Conservation (phyloP, 345 rosid genomes). For the Gossypium herbaceum region DNA sequence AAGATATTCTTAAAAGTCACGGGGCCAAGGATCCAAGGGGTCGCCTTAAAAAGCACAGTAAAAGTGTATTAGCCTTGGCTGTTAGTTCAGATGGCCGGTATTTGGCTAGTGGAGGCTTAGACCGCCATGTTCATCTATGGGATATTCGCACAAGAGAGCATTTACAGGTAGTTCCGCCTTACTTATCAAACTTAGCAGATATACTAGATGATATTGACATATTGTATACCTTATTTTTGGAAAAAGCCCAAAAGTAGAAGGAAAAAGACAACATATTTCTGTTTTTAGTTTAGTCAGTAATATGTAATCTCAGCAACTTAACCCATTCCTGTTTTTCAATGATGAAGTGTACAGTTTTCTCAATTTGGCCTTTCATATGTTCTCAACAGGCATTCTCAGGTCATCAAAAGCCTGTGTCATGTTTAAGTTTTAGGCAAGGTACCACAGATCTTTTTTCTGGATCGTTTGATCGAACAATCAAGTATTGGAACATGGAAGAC, state of each 20-base stretch:
- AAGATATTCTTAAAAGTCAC: conserved; percentile 58
- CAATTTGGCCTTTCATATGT: conserved; percentile 18
- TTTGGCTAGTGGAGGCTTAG: conserved; percentile 92
- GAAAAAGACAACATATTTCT: background rate
- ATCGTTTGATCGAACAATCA: conserved; percentile 89
- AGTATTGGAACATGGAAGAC: conserved; percentile 90
- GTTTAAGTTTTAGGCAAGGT: conserved; percentile 82
- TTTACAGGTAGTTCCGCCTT: conserved; percentile 51
- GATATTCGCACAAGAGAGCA: conserved; percentile 82
- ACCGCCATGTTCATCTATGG: conserved; percentile 95
- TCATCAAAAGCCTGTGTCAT: conserved; percentile 79
- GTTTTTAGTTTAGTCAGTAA: background rate
- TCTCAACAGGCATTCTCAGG: conserved; percentile 82
- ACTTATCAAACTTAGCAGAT: background rate
- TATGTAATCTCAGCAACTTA: background rate
- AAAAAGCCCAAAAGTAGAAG: background rate
- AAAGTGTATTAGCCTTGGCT: conserved; percentile 73
- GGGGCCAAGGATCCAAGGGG: conserved; percentile 79
- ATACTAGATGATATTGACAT: background rate
- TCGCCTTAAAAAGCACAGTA: conserved; percentile 61
- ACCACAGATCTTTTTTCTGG: conserved; percentile 91
- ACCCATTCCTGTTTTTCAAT: background rate
- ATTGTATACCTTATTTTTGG: background rate
- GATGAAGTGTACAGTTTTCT: background rate
- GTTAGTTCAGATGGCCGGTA: conserved; percentile 88